Evolutionary conservation across 2,329 filamentous ascomycete genomes (phyloP), one percentile per base, ranked within the genome.

Genomic region (Claviceps humidiphila): DNA sequence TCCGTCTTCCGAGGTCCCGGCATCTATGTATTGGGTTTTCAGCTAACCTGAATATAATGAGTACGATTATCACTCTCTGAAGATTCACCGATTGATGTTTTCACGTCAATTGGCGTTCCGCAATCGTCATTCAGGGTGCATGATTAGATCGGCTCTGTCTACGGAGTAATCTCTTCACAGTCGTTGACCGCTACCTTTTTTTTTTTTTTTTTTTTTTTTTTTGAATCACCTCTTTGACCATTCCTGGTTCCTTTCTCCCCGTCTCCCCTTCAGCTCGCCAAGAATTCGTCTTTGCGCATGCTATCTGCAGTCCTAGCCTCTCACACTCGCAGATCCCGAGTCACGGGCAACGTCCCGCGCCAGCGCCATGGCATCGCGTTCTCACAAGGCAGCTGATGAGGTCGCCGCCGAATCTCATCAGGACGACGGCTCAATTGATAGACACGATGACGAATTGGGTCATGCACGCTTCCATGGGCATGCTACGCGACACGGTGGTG

Each of bases 351-450:
- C 51, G 48, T 44, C 30, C 47, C 46, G n/a, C 47, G 14, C 16
- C 52, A 43, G 24, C 45, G 41, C 41, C 50, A 54, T 54, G 53
- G 30, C 40, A 49, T 37, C 42, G 50, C 48, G 41, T 17, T n/a
- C 9, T 3, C 43, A 42, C 13, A 17, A 47, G 41, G 20, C 42
- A n/a, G 24, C 37, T 38, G 43, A 37, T 11, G 47, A 49, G 42
- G 37, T 37, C 4, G 14, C 22, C 20, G 51, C 50, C 46, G 55
- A 52, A 42, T 30, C 49, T 20, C 56, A 49, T 13, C 37, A 50
- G 30, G 53, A 37, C 20, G 50, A 55, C 51, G 54, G 55, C 52
- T 58, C 55, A 6, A 56, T 61, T 48, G 59, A 54, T 22, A 54
- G 52, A 44, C 55, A 43, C 17, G 50, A 54, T 44, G 44, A 53